Evolutionary conservation across 768 basidiomycete species (phyloP).

Genomic region (Tricholoma saponaceum): DNA sequence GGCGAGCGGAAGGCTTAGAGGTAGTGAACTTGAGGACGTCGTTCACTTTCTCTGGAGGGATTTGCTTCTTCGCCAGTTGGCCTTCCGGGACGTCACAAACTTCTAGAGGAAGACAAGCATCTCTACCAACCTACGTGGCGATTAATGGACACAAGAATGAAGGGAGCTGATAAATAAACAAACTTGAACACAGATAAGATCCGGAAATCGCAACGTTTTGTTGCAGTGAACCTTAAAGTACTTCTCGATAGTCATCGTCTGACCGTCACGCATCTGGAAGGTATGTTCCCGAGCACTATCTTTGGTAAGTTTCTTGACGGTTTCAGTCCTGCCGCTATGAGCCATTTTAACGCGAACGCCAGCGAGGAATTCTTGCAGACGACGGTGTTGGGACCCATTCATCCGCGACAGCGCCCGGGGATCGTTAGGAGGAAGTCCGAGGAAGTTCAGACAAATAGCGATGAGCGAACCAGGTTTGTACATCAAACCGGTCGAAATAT

Average conservation of each 20-base stretch:
- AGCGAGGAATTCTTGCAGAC: not conserved
- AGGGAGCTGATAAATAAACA: conserved; percentile 12
- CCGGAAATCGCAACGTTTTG: conserved; percentile 50
- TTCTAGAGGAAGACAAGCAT: conserved; percentile 57
- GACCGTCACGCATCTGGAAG: conserved; percentile 55
- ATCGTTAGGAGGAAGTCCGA: conserved; percentile 23
- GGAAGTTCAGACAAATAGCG: conserved; percentile 52
- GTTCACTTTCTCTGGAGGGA: conserved; percentile 57
- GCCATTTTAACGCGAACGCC: not conserved
- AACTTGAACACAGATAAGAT: conserved; percentile 66
- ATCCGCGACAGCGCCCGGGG: too few species aligned
- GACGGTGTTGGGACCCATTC: conserved; percentile 55
- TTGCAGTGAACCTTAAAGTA: conserved; percentile 52
- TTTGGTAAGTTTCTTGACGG: not conserved
- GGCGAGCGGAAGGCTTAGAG: conserved; percentile 48
- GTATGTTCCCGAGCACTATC: conserved; percentile 43
- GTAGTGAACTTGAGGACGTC: conserved; percentile 61
- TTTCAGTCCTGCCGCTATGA: not conserved
- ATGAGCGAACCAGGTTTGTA: conserved; percentile 62
- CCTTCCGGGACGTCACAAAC: conserved; percentile 51
- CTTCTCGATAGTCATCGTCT: conserved; percentile 46
- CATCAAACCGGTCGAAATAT: conserved; percentile 75
- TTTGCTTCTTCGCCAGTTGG: conserved; percentile 64
- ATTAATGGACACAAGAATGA: not conserved
- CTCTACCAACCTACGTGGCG: conserved; percentile 44